These are phyloP conservation scores for Penicillium sp. DNA, from an alignment of 2,329 filamentous ascomycete genomes.

Conservation along the genomic window DNA sequence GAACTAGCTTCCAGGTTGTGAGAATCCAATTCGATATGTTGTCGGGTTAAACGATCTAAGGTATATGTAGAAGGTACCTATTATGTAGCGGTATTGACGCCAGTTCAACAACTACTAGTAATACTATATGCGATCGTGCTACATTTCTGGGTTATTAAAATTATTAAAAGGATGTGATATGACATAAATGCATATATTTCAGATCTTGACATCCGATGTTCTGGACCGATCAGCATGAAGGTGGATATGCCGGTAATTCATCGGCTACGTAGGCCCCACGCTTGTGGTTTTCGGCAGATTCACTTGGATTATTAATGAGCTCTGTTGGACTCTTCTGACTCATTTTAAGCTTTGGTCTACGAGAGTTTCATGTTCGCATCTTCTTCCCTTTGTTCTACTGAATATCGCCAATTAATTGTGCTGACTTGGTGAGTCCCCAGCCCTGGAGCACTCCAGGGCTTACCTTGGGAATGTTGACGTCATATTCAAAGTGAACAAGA, in stretches of 20 bases:
- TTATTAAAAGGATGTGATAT: background rate
- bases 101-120: background rate
- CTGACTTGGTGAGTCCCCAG: background rate
- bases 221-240: conserved; percentile 2
- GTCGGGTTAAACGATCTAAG: background rate
- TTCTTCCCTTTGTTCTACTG: background rate
- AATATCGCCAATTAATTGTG: background rate
- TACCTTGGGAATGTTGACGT: background rate
- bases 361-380: background rate
- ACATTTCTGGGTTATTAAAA: background rate
- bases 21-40: background rate
- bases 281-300: conserved; percentile 17
- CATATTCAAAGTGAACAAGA: background rate
- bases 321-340: background rate
- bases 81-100: background rate
- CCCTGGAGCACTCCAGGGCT: background rate
- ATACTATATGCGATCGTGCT: background rate
- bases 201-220: conserved; percentile 9
- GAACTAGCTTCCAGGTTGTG: background rate
- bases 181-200: background rate
- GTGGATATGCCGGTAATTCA: conserved; percentile 10
- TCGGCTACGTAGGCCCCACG: conserved; percentile 14
- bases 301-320: conserved; percentile 12
- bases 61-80: background rate
- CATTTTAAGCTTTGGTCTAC: background rate